These are phyloP conservation scores for Schizophyllum amplum DNA, from an alignment of 1,284 basidiomycete genomes.

Conservation along the genomic window DNA sequence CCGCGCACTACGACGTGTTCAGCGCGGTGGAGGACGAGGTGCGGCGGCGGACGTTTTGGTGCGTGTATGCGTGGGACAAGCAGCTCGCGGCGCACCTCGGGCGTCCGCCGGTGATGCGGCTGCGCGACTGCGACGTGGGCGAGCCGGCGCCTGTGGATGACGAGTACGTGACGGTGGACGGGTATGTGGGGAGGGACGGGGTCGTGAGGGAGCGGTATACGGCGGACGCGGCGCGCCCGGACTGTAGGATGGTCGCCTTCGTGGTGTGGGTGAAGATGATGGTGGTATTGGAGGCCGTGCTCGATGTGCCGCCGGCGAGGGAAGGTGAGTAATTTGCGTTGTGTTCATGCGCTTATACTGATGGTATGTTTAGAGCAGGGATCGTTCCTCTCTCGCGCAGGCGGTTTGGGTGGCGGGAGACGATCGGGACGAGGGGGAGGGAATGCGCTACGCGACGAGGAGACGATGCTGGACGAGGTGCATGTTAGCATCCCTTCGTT, in stretches of 20 bases:
- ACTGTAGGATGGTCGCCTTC: conserved; percentile 71
- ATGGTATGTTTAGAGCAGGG: conserved; percentile 30
- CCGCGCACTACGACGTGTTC: conserved; percentile 79
- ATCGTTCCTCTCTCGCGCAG: conserved; percentile 55
- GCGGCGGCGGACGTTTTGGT: conserved; percentile 89
- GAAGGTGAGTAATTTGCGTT: conserved; percentile 38
- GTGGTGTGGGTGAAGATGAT: conserved; percentile 67
- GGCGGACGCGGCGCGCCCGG: conserved; percentile 41
- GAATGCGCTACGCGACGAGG: conserved; percentile 72
- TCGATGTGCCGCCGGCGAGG: conserved; percentile 63
- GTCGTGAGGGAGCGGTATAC: conserved; percentile 22
- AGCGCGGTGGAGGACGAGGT: conserved; percentile 83
- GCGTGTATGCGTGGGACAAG: conserved; percentile 91
- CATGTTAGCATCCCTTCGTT: conserved; percentile 60
- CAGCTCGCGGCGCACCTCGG: conserved; percentile 81
- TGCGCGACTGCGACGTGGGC: conserved; percentile 81
- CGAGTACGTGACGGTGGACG: conserved; percentile 74
- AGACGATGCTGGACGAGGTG: conserved; percentile 73
- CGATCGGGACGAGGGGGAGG: conserved; percentile 15
- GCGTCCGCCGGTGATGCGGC: conserved; percentile 73
- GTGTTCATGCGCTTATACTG: no score
- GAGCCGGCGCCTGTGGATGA: conserved; percentile 84
- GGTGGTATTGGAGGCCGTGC: conserved; percentile 75
- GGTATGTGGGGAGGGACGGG: conserved; percentile 44
- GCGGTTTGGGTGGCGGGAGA: conserved; percentile 34